Evolutionary conservation across 805 yeast species (phyloP).

Genomic region (Cyberlindnera euphorbiiphila): DNA sequence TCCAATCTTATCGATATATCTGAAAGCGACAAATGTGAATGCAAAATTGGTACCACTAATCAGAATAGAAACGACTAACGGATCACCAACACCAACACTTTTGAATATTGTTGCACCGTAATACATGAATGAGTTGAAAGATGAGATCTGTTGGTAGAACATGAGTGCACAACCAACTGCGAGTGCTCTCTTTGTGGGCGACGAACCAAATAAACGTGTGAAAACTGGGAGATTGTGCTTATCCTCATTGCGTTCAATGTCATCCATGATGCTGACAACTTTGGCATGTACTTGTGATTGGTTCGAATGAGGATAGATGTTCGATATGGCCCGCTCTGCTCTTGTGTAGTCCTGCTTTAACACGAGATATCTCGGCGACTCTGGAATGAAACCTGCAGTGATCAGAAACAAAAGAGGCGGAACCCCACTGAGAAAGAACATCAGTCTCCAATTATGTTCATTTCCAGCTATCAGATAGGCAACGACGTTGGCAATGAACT

Average conservation of each 20-base stretch:
- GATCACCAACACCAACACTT: slow-evolving; percentile 47
- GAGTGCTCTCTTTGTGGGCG: slow-evolving; percentile 37
- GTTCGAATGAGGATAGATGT: slow-evolving; percentile 40
- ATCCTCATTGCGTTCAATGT: slow-evolving; percentile 23
- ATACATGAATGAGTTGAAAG: slow-evolving; percentile 61
- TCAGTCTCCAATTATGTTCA: slow-evolving; percentile 36
- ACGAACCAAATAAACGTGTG: slow-evolving; percentile 10
- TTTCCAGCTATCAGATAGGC: slow-evolving; percentile 32
- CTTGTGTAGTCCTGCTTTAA: slow-evolving; percentile 29
- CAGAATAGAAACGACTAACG: slow-evolving; percentile 51
- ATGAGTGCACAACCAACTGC: slow-evolving; percentile 48
- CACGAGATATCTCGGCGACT: slow-evolving; percentile 45
- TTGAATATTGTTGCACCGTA: slow-evolving; percentile 56
- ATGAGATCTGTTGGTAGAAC: slow-evolving; percentile 58
- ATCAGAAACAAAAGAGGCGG: slow-evolving; percentile 39
- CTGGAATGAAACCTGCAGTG: slow-evolving; percentile 43
- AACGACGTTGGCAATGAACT: slow-evolving; percentile 40
- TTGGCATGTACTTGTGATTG: slow-evolving; percentile 43
- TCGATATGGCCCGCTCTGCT: slow-evolving; percentile 42
- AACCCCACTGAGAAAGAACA: slow-evolving; percentile 36
- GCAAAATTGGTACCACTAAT: slow-evolving; percentile 53
- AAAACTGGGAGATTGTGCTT: slow-evolving; percentile 5
- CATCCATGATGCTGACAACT: slow-evolving; percentile 44
- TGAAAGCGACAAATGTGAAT: slow-evolving; percentile 51
- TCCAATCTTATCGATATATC: slow-evolving; percentile 48